Evolutionary conservation across 306 rosid genomes (phyloP).

Genomic region (Begonia loranthoides): DNA sequence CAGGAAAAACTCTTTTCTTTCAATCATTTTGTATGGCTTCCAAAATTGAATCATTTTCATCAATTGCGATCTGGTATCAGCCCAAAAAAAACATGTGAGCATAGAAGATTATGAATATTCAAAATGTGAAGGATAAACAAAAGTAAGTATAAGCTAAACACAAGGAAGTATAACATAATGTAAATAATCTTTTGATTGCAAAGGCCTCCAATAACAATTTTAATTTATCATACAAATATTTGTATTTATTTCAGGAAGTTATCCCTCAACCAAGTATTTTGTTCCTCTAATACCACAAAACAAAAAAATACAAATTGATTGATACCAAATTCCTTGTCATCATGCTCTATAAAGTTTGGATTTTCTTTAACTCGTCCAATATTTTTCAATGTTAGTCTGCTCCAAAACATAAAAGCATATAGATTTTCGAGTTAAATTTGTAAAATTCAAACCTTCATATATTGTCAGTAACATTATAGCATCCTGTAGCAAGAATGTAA

Average conservation of each 20-base stretch:
- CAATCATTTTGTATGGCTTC: slow-evolving; percentile 52
- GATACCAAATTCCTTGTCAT: too few relatives aligned
- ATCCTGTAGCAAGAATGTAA: too few relatives aligned
- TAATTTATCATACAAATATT: too few relatives aligned
- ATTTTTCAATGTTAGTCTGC: not conserved
- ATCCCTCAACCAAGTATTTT: not conserved
- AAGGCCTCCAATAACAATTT: too few relatives aligned
- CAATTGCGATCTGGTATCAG: slow-evolving; percentile 43
- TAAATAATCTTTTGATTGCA: slow-evolving; percentile 4
- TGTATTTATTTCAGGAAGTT: not conserved
- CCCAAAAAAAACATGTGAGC: slow-evolving; percentile 4
- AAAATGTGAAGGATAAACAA: not conserved
- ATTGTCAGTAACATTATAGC: not conserved
- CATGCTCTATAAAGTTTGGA: too few relatives aligned
- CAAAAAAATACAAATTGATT: too few relatives aligned
- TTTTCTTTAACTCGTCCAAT: too few relatives aligned
- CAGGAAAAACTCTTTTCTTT: slow-evolving; percentile 56
- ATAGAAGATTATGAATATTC: slow-evolving; percentile 5
- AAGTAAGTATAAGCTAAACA: not conserved
- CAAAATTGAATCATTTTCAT: slow-evolving; percentile 69
- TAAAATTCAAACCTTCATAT: not conserved
- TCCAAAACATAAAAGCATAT: not conserved
- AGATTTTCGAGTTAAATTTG: not conserved
- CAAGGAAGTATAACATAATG: not conserved
- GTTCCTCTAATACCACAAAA: too few relatives aligned